phyloP scores from a whole-genome alignment of 1,284 basidiomycete genomes.

The Apiotrichum gracile region DNA sequence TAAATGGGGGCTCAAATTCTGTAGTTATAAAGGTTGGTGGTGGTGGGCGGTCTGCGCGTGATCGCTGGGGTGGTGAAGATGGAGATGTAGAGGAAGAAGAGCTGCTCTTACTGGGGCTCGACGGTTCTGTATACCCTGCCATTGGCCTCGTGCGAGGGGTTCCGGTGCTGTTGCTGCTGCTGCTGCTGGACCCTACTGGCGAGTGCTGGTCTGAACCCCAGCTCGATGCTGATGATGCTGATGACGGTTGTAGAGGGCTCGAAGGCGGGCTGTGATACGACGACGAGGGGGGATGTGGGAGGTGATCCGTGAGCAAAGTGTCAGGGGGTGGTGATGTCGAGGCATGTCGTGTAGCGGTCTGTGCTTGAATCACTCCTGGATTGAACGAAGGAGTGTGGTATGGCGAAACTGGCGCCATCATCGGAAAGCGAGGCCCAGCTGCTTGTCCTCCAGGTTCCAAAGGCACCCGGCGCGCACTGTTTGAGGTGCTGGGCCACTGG shows the following conservation, averaged over 20 bases:
- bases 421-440: constrained; percentile 28
- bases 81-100: no score
- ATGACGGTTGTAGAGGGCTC: background rate
- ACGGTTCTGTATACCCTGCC: no score
- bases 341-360: background rate
- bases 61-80: no score
- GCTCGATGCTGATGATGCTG: background rate
- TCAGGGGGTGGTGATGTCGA: background rate
- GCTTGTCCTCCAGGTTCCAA: constrained; percentile 11
- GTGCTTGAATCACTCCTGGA: constrained; percentile 25
- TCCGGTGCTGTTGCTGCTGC: background rate
- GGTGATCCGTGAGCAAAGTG: background rate
- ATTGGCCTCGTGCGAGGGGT: background rate
- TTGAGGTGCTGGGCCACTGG: constrained; percentile 35
- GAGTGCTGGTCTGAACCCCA: background rate
- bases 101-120: no score
- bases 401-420: constrained; percentile 37
- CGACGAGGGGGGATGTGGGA: background rate
- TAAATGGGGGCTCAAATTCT: no score
- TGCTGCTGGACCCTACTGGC: background rate
- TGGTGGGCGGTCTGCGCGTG: no score
- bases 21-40: no score
- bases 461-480: constrained; percentile 16
- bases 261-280: background rate
- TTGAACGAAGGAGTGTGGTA: constrained; percentile 42